A percentile compares a stretch with the other conserved stretches of the same genome.
phyloP scores from a whole-genome alignment of 2,329 filamentous ascomycete species.

The Bretziella fagacearum region DNA sequence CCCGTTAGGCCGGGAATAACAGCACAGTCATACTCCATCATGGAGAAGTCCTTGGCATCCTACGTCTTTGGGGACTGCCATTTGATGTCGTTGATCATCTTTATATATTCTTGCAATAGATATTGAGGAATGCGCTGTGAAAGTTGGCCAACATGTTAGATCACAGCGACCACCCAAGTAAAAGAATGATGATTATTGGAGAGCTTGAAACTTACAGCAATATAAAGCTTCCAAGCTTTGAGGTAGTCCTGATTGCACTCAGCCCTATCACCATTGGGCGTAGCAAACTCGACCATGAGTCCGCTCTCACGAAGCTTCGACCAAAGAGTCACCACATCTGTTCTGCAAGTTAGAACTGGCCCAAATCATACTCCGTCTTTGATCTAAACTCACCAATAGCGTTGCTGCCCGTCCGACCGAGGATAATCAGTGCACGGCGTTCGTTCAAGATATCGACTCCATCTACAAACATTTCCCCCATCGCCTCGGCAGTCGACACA shows the following conservation, averaged over 20 bases:
- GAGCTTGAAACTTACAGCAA: constrained; percentile 8
- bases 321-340: constrained; percentile 11
- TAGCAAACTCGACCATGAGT: constrained; percentile 11
- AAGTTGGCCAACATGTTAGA: not conserved
- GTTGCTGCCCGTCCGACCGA: constrained; percentile 7
- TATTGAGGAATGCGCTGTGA: constrained; percentile 12
- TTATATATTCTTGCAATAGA: constrained; percentile 5
- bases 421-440: constrained; percentile 5
- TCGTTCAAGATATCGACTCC: not conserved
- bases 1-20: constrained; percentile 11
- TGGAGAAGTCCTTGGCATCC: constrained; percentile 8
- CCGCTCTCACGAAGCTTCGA: constrained; percentile 9
- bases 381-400: constrained; percentile 13
- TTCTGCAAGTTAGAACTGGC: not conserved
- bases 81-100: constrained; percentile 8
- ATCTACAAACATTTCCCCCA: not conserved
- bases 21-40: constrained; percentile 6
- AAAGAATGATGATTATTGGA: not conserved
- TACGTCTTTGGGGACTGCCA: constrained; percentile 6
- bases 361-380: not conserved
- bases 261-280: constrained; percentile 5
- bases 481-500: not conserved
- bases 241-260: constrained; percentile 9
- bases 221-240: constrained; percentile 8
- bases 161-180: not conserved